Base-by-base conservation (phyloP, 352 stramenopile species). In the Pythium brachiatum region DNA sequence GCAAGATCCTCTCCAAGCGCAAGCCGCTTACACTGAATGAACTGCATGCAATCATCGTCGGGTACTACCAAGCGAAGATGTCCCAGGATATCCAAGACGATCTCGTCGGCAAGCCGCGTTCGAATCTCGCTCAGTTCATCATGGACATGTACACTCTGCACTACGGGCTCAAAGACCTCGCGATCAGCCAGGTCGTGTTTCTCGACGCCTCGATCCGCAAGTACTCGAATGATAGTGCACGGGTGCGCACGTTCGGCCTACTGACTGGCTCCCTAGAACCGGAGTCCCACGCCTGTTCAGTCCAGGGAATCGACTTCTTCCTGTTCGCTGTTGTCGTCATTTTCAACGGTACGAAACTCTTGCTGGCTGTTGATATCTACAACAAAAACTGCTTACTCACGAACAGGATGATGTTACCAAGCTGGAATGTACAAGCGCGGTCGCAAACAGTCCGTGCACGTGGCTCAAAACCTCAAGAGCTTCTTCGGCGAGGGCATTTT, bases 101-200 rank as follows among this genome's bases (percentile, higher is more conserved):
- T 56, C 75, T 65, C 13, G 75, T 68, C 1, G 76, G 81, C 20
- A 89, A 89, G 44, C 50, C 63, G 2, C 78, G 83, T 12, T 59
- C 68, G 11, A 86, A 87, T 23, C 34, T 92, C 13, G 80, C 79
- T n/a, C 78, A 90, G 60, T 90, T 89, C 54, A 90, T 92, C 39
- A 86, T 89, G 73, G 83, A 92, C 59, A 86, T 92, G 75, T 92
- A 90, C 54, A 81, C 88, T 27, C 71, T 92, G 11, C 83, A 92
- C 62, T 90, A 92, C 56, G 83, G 81, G 0, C 74, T 92, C 31
- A 90, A 90, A 52, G 83, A 90, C 47, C 73, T 92, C 23, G 83
- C 83, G 16, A 86, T 90, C 67, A 90, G 83, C 38, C 81, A 92
- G 48, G 70, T 92, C 32, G 78, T 92, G 46, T 90, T 89, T 64